These are phyloP conservation scores for Bisporella sp. DNA, from an alignment of 2,329 filamentous ascomycete species.

Conservation along the genomic window DNA sequence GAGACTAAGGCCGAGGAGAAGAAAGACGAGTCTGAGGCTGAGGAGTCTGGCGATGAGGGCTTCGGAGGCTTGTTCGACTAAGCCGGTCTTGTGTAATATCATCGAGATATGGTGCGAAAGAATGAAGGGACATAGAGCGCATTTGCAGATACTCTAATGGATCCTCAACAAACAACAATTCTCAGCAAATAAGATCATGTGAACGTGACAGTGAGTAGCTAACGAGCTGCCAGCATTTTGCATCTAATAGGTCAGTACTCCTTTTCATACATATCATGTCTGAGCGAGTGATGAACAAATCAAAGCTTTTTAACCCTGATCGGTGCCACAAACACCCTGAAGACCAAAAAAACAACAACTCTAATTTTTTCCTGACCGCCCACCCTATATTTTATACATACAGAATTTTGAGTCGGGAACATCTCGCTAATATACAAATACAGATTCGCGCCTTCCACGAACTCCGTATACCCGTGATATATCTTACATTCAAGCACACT, in stretches of 20 bases:
- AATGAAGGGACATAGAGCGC: conserved; percentile 17
- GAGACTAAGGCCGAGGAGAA: conserved; percentile 49
- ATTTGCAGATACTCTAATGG: conserved; percentile 20
- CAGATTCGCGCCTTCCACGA: conserved; percentile 31
- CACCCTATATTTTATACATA: conserved; percentile 35
- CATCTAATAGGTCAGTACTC: background rate
- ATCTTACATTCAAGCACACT: too few relatives aligned
- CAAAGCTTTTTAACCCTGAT: conserved; percentile 35
- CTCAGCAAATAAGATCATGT: conserved; percentile 6
- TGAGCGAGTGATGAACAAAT: conserved; percentile 24
- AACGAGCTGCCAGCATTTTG: conserved; percentile 3
- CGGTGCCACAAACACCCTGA: conserved; percentile 26
- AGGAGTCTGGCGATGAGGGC: conserved; percentile 49
- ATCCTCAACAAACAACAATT: conserved; percentile 8
- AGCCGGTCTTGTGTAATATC: conserved; percentile 18
- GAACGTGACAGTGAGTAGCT: conserved; percentile 4
- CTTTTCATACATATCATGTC: background rate
- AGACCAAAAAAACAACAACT: conserved; percentile 33
- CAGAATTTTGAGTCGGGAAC: conserved; percentile 24
- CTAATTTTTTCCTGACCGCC: conserved; percentile 35
- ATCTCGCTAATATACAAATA: conserved; percentile 44
- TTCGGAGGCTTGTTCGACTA: conserved; percentile 79
- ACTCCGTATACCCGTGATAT: background rate
- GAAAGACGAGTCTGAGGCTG: conserved; percentile 57
- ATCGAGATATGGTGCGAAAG: conserved; percentile 11